A percentile compares a stretch with the other conserved stretches of the same genome.
phyloP scores from a whole-genome alignment of 257 asterid species.

The Lithospermum erythrorhizon region DNA sequence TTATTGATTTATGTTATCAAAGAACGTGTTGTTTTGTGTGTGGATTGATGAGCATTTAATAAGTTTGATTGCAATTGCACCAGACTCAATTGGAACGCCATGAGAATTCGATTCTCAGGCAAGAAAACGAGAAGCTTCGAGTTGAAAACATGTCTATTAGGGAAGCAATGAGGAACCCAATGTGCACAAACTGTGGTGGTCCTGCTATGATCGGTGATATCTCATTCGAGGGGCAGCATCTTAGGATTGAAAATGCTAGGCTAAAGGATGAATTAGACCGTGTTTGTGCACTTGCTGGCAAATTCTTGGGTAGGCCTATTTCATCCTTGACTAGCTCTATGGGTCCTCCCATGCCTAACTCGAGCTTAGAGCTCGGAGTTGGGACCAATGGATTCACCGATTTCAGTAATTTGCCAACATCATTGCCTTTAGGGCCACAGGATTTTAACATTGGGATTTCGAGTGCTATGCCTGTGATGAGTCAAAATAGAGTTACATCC shows the following conservation, averaged over 20 bases:
- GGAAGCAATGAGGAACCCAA: slow-evolving; percentile 47
- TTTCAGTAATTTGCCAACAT: slow-evolving; percentile 19
- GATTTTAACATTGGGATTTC: slow-evolving; percentile 42
- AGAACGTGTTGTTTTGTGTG: not conserved
- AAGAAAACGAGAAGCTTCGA: slow-evolving; percentile 45
- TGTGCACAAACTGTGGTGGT: slow-evolving; percentile 45
- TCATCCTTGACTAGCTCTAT: slow-evolving; percentile 20
- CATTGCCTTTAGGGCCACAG: slow-evolving; percentile 30
- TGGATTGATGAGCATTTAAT: not conserved
- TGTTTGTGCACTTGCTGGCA: slow-evolving; percentile 48
- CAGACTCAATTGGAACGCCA: slow-evolving; percentile 54
- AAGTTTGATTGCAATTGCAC: slow-evolving; percentile 13
- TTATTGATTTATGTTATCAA: not conserved
- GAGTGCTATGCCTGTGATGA: slow-evolving; percentile 19
- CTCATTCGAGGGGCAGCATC: slow-evolving; percentile 44
- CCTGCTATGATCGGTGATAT: slow-evolving; percentile 49
- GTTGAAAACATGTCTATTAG: slow-evolving; percentile 47
- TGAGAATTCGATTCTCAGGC: slow-evolving; percentile 41
- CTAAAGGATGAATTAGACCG: slow-evolving; percentile 47
- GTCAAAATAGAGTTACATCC: slow-evolving; percentile 14
- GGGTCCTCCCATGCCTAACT: slow-evolving; percentile 37
- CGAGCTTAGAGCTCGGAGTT: slow-evolving; percentile 69
- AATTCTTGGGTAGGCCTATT: slow-evolving; percentile 41
- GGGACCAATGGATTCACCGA: slow-evolving; percentile 47
- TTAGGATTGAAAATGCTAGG: slow-evolving; percentile 40